Percentiles rank a stretch among this genome's conserved stretches.
Conservation (phyloP, 2,329 filamentous ascomycete genomes). For the Cladosporium oxysporum region DNA sequence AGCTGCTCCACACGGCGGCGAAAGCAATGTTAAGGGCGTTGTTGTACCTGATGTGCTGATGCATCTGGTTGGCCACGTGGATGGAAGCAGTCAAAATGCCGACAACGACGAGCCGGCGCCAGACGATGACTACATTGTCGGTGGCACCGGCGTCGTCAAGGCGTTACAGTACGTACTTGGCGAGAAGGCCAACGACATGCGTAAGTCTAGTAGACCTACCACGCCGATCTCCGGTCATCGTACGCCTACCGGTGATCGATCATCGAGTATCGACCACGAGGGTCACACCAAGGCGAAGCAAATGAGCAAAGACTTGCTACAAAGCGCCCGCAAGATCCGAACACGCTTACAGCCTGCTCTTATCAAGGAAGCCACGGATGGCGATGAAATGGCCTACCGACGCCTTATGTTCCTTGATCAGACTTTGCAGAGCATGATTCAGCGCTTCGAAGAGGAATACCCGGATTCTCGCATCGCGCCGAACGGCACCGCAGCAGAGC, state of each 20-base stretch:
- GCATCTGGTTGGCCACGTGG: slow-evolving; percentile 76
- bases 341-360: slow-evolving; percentile 80
- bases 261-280: slow-evolving; percentile 32
- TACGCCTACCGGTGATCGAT: slow-evolving; percentile 36
- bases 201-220: slow-evolving; percentile 40
- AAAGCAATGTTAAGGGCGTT: slow-evolving; percentile 57
- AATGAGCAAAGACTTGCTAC: slow-evolving; percentile 87
- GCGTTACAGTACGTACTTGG: slow-evolving; percentile 87
- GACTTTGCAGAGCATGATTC: slow-evolving; percentile 87
- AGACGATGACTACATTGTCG: slow-evolving; percentile 93
- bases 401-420: slow-evolving; percentile 83
- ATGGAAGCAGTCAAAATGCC: slow-evolving; percentile 51
- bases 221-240: slow-evolving; percentile 49
- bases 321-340: slow-evolving; percentile 86
- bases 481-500: slow-evolving; percentile 1
- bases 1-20: slow-evolving; percentile 44
- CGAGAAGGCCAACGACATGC: slow-evolving; percentile 63
- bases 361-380: slow-evolving; percentile 68
- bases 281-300: slow-evolving; percentile 72
- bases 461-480: slow-evolving; percentile 72
- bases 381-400: slow-evolving; percentile 75
- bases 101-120: slow-evolving; percentile 71
- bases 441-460: slow-evolving; percentile 93
- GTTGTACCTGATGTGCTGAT: slow-evolving; percentile 80
- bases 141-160: slow-evolving; percentile 92